Conservation (phyloP, 805 yeast genomes). For the Clavispora asparagi region DNA sequence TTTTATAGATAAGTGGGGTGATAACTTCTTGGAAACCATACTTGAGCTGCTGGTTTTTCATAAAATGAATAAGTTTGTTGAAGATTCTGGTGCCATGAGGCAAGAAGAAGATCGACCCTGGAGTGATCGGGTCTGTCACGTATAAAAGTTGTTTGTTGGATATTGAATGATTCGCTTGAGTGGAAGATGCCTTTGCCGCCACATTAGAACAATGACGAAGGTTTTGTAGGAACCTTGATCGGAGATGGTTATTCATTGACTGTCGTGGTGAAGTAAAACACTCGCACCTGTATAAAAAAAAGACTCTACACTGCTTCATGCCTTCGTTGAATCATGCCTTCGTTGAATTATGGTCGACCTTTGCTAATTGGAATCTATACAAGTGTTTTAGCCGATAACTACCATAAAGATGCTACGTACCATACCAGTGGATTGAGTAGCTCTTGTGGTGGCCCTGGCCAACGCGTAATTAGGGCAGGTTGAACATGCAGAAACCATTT, state of each 20-base stretch:
- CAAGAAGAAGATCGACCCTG: slow-evolving; percentile 87
- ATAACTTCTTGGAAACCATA: slow-evolving; percentile 90
- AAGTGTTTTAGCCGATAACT: no score
- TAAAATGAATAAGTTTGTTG: slow-evolving; percentile 71
- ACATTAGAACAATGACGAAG: neutral
- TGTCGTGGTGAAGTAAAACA: neutral
- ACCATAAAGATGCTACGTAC: neutral
- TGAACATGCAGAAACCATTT: neutral
- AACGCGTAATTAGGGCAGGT: neutral
- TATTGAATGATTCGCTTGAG: slow-evolving; percentile 38
- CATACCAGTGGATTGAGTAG: neutral
- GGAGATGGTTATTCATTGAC: neutral
- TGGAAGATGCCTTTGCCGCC: slow-evolving; percentile 18
- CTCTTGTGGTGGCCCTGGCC: neutral
- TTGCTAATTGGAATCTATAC: neutral
- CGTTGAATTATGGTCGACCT: neutral
- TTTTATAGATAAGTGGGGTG: slow-evolving; percentile 84
- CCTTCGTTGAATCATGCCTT: no score
- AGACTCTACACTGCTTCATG: neutral
- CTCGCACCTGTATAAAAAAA: neutral
- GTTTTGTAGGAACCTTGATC: neutral
- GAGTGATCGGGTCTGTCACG: slow-evolving; percentile 74
- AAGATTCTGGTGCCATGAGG: slow-evolving; percentile 91
- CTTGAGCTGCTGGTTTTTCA: slow-evolving; percentile 75
- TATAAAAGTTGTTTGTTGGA: slow-evolving; percentile 71